A percentile compares a stretch with the other conserved stretches of the same genome.
Evolutionary conservation across 768 basidiomycete genomes (phyloP).

Genomic region (Cytidiella melzeri): DNA sequence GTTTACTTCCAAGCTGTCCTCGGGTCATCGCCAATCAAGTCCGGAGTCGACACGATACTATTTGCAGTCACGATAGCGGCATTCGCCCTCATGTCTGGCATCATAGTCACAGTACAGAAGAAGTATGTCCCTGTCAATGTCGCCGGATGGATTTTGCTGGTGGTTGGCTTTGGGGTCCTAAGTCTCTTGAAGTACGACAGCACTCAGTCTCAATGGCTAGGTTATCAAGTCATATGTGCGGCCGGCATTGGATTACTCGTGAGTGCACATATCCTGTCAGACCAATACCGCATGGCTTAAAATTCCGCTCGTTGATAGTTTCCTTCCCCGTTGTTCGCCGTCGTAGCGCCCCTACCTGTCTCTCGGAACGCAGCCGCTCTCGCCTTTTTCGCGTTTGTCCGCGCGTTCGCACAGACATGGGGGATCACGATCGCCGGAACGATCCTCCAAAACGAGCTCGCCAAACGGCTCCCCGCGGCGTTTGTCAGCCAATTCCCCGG

Average conservation of each 20-base stretch:
- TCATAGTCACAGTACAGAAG: slow-evolving; percentile 18
- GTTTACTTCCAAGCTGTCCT: slow-evolving; percentile 40
- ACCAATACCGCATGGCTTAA: no score
- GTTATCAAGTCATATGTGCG: slow-evolving; percentile 22
- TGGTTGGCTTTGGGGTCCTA: slow-evolving; percentile 33
- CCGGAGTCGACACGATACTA: slow-evolving; percentile 21
- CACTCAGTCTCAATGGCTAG: slow-evolving; percentile 20
- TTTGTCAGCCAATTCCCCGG: slow-evolving; percentile 30
- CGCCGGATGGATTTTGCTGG: slow-evolving; percentile 31
- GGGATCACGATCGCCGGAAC: slow-evolving; percentile 45
- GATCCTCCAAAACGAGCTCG: slow-evolving; percentile 43
- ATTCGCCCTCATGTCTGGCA: slow-evolving; percentile 23
- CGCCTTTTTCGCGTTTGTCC: slow-evolving; percentile 24
- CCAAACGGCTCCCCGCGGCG: slow-evolving; percentile 31
- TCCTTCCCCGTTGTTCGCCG: slow-evolving; percentile 15
- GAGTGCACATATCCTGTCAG: slow-evolving; percentile 1
- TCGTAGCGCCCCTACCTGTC: slow-evolving; percentile 24
- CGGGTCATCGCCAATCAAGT: slow-evolving; percentile 25
- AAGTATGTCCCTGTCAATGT: slow-evolving; percentile 25
- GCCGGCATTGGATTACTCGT: slow-evolving; percentile 16
- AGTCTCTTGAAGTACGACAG: slow-evolving; percentile 20
- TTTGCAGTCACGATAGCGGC: slow-evolving; percentile 24
- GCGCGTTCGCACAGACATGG: slow-evolving; percentile 34
- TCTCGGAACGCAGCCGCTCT: slow-evolving; percentile 28
- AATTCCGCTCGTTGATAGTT: no score